Evolutionary conservation across 768 basidiomycete species (phyloP), one percentile per base, ranked within the genome.

Genomic region (Termitomyces sp.): DNA sequence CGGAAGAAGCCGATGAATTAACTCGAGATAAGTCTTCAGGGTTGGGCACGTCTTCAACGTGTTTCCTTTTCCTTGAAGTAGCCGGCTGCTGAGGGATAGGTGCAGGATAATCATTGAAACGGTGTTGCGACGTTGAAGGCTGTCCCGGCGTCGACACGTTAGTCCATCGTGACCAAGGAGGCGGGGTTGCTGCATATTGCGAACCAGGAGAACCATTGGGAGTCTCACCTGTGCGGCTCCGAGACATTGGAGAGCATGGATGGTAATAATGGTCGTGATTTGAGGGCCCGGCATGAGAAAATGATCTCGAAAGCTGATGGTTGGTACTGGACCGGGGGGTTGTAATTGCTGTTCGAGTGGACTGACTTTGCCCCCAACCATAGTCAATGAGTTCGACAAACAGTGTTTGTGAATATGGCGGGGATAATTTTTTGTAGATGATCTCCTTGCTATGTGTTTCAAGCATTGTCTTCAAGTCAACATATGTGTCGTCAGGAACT

Each of bases 301-400:
- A 32, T 17, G 60, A 62, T 49, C 59, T 62, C 25, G 65, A 64
- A 20, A 57, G 64, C 17, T 66, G 68, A 54, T 70, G 72, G 49
- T 68, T 65, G 50, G 64, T 59, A 50, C 69, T 57, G 8, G 70
- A 61, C 52, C 60, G 69, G 58, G 63, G 60, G 32, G 57, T 67
- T 67, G 60, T 68, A 56, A 61, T 48, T 60, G 69, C 61, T 65
- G 70, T 62, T 31, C 67, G 29, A 25, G 42, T 58, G 10, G 73
- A 76, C 52, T 85, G 83, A 59, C 79, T 77, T 56, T 80, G 79
- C 1, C 83, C 85, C 34, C 85, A 83, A n/a, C 77, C 76, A 67
- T 84, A 86, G 34, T 80, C 75, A 56, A 90, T 79, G 15, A 93
- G 83, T 52, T 93, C 90, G 8, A 92, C 85, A 68, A 91, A 89